Evolutionary conservation across 352 stramenopile species (phyloP).

Genomic region (Globisporangium viniferum): DNA sequence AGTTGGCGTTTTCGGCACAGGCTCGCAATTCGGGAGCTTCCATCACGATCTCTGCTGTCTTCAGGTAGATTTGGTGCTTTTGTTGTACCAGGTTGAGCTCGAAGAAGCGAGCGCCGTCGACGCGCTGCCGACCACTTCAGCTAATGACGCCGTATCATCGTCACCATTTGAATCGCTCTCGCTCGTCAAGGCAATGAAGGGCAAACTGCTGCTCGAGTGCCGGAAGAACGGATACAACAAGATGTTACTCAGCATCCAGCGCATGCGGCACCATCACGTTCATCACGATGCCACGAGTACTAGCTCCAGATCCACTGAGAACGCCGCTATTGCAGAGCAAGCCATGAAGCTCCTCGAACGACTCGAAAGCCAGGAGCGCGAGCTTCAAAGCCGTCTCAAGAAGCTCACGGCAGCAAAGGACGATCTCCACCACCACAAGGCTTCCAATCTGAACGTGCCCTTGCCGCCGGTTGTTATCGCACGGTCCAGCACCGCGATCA

Average conservation of each 20-base stretch:
- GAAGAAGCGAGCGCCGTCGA: constrained; percentile 38
- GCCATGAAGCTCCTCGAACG: constrained; percentile 42
- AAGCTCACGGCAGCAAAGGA: not conserved
- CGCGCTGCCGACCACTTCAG: constrained; percentile 6
- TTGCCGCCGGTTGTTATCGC: constrained; percentile 45
- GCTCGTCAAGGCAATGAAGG: constrained; percentile 20
- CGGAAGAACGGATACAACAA: constrained; percentile 51
- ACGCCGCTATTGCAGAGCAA: constrained; percentile 27
- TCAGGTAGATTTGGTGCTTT: constrained; percentile 46
- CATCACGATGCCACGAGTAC: not conserved
- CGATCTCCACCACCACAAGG: not conserved
- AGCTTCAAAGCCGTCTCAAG: constrained; percentile 24
- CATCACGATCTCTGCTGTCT: constrained; percentile 58
- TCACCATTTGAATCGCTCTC: constrained; percentile 5
- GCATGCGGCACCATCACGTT: constrained; percentile 22
- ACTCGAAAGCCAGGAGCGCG: constrained; percentile 38
- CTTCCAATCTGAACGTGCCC: constrained; percentile 17
- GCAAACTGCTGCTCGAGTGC: constrained; percentile 40
- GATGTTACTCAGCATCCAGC: constrained; percentile 43
- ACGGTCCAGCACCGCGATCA: constrained; percentile 52
- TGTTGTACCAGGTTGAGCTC: constrained; percentile 58
- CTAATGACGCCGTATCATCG: not conserved
- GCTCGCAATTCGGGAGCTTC: constrained; percentile 46
- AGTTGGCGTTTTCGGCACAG: constrained; percentile 50
- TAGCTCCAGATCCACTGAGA: constrained; percentile 11